phyloP scores from a whole-genome alignment of 2,329 filamentous ascomycete species.

The Epichloe uncinata region DNA sequence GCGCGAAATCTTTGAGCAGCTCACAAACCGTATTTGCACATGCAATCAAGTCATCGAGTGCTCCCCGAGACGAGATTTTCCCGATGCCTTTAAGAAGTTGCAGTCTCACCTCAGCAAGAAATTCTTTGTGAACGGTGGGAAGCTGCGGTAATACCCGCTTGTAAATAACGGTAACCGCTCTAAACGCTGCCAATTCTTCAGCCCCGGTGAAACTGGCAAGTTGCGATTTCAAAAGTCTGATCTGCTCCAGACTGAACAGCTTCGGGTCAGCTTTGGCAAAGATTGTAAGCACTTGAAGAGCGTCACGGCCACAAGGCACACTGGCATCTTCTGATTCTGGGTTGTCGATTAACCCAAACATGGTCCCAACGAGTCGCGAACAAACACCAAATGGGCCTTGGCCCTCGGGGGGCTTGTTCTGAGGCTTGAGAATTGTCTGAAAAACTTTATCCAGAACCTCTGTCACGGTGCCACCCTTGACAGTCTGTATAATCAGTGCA shows the following conservation, averaged over 20 bases:
- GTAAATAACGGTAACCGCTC: conserved; percentile 81
- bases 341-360: too few species aligned
- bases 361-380: too few species aligned
- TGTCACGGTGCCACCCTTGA: too few species aligned
- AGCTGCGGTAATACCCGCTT: conserved; percentile 76
- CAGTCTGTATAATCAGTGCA: too few species aligned
- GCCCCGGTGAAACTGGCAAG: conserved; percentile 61
- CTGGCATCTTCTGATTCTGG: too few species aligned
- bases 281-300: conserved; percentile 71
- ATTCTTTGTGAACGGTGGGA: conserved; percentile 61
- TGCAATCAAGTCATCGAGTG: conserved; percentile 77
- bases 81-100: conserved; percentile 60
- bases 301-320: conserved; percentile 48
- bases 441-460: too few species aligned
- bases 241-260: conserved; percentile 77
- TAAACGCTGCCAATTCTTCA: conserved; percentile 71
- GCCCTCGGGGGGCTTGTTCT: too few species aligned
- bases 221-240: conserved; percentile 77
- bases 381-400: too few species aligned
- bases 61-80: conserved; percentile 51
- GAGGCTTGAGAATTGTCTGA: too few species aligned
- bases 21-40: conserved; percentile 83
- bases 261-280: conserved; percentile 83
- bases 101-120: conserved; percentile 63
- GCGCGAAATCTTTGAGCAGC: conserved; percentile 57